Evolutionary conservation across 2,329 filamentous ascomycete genomes (phyloP).

Genomic region (Aspergillus sp.): DNA sequence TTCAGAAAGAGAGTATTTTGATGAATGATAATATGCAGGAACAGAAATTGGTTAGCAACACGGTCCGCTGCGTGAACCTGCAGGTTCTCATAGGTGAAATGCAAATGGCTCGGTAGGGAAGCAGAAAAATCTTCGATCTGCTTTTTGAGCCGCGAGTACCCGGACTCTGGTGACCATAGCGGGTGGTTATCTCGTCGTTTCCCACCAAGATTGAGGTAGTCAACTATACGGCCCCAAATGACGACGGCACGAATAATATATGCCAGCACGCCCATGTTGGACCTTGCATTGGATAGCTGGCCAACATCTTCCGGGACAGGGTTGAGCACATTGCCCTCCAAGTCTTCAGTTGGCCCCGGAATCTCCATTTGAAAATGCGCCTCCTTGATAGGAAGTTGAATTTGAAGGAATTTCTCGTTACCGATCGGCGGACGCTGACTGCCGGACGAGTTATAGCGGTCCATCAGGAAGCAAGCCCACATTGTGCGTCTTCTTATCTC

Average conservation of each 20-base stretch:
- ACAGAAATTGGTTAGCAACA: conserved; percentile 87
- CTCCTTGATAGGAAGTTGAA: conserved; percentile 89
- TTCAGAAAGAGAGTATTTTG: conserved; percentile 90
- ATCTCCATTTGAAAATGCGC: conserved; percentile 89
- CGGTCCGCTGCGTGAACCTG: conserved; percentile 80
- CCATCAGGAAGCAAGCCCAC: conserved; percentile 99
- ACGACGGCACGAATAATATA: conserved; percentile 84
- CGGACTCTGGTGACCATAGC: conserved; percentile 81
- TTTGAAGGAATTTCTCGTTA: conserved; percentile 81
- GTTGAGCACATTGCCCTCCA: conserved; percentile 69
- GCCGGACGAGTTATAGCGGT: conserved; percentile 94
- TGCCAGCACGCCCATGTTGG: conserved; percentile 92
- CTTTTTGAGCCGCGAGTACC: conserved; percentile 68
- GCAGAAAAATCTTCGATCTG: conserved; percentile 70
- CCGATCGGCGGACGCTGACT: conserved; percentile 90
- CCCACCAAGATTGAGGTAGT: conserved; percentile 86
- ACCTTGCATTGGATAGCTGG: conserved; percentile 64
- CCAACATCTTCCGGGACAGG: conserved; percentile 63
- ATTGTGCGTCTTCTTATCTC: conserved; percentile 92
- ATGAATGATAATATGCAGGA: conserved; percentile 85
- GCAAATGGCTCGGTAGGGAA: conserved; percentile 68
- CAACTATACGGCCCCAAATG: conserved; percentile 85
- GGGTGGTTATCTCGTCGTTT: conserved; percentile 73
- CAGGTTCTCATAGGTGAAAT: conserved; percentile 78
- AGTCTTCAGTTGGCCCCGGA: conserved; percentile 78